Evolutionary conservation across 208 protist genomes (phyloP).

Genomic region (Trypanosoma platydactyli): DNA sequence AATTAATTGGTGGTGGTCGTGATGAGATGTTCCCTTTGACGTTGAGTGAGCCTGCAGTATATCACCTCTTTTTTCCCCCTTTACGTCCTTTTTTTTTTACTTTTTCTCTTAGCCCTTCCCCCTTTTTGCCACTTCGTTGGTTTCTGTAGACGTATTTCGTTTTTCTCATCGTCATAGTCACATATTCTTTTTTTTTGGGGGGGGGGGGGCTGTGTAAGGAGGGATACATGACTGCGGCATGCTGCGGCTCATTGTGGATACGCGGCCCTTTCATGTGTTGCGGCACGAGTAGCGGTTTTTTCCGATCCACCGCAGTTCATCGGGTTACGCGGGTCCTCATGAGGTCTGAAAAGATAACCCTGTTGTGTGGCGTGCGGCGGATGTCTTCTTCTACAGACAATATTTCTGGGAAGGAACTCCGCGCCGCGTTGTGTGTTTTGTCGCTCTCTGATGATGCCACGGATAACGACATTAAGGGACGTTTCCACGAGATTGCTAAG

Average conservation of each 20-base stretch:
- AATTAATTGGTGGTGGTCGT: no score
- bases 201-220: no score
- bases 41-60: no score
- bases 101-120: neutral
- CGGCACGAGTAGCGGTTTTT: neutral
- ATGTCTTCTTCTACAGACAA: conserved; percentile 9
- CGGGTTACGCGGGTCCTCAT: neutral
- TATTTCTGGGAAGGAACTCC: conserved; percentile 38
- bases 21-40: no score
- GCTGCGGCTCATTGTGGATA: neutral
- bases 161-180: no score
- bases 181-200: neutral
- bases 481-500: conserved; percentile 56
- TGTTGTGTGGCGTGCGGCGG: neutral
- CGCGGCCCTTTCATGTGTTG: neutral
- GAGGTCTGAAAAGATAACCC: neutral
- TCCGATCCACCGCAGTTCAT: neutral
- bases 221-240: no score
- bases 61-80: conserved; percentile 28
- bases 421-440: conserved; percentile 40
- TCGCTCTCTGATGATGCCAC: conserved; percentile 40
- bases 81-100: conserved; percentile 23
- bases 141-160: no score
- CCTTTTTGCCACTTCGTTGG: conserved; percentile 1
- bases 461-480: conserved; percentile 58